Conservation (phyloP, 257 asterid genomes). For the Forsythia suspensa region DNA sequence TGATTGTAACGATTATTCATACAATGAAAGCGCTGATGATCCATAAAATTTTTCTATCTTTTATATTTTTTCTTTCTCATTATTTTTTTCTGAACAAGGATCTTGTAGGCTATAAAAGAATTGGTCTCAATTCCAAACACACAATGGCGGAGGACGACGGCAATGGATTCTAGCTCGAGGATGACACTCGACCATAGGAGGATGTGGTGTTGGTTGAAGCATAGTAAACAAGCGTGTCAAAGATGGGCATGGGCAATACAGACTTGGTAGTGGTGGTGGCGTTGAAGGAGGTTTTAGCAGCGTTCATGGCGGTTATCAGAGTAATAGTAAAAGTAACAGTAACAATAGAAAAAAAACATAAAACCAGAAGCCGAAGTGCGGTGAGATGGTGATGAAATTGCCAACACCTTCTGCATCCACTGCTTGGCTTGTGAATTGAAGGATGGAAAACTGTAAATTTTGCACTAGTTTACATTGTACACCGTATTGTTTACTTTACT, state of each 20-base stretch:
- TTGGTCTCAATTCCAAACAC: too few relatives aligned
- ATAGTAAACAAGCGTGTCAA: conserved; percentile 73
- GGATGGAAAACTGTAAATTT: conserved; percentile 49
- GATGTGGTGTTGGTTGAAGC: conserved; percentile 46
- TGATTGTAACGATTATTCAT: too few relatives aligned
- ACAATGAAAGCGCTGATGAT: too few relatives aligned
- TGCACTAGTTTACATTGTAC: too few relatives aligned
- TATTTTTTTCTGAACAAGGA: too few relatives aligned
- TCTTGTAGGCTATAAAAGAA: too few relatives aligned
- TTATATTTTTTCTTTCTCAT: too few relatives aligned
- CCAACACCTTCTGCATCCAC: conserved; percentile 16
- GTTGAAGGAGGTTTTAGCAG: not conserved
- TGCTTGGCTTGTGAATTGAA: conserved; percentile 47
- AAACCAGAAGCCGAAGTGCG: conserved; percentile 52
- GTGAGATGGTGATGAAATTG: conserved; percentile 21
- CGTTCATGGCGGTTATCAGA: conserved; percentile 51
- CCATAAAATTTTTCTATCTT: too few relatives aligned
- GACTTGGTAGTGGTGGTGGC: conserved; percentile 18
- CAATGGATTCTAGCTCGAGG: conserved; percentile 50
- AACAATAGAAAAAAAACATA: conserved; percentile 47
- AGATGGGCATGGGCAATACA: conserved; percentile 38
- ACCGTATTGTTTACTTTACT: too few relatives aligned
- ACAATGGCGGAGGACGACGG: conserved; percentile 65
- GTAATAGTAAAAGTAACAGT: conserved; percentile 50
- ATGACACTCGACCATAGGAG: conserved; percentile 43